Conservation (phyloP, 1,139 yeast species). For the Geotrichum cucujoidarum region DNA sequence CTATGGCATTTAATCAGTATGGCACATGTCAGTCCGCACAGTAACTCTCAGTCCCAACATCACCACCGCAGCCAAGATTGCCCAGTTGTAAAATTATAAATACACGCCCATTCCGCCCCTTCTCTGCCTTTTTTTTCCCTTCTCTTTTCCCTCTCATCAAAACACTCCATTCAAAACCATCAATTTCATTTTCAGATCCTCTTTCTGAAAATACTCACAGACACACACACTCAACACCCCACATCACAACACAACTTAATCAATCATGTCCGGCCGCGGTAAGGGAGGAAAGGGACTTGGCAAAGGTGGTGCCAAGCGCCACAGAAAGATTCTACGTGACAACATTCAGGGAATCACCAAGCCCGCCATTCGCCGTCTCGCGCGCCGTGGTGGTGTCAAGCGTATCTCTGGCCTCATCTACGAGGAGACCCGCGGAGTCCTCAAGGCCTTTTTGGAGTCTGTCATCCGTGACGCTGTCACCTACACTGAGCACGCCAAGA, state of each 20-base stretch:
- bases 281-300: conserved; percentile 99
- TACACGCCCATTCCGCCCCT: neutral
- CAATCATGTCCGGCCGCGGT: conserved; percentile 96
- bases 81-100: too few species aligned
- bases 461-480: conserved; percentile 99
- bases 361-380: conserved; percentile 99
- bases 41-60: too few species aligned
- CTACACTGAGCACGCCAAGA: conserved; percentile 99
- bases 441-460: conserved; percentile 92
- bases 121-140: neutral
- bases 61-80: too few species aligned
- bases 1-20: too few species aligned
- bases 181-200: neutral
- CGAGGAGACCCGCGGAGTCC: conserved; percentile 97
- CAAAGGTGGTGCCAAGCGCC: conserved; percentile 99
- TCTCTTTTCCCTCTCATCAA: conserved; percentile 3
- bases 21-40: too few species aligned
- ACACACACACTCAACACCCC: neutral
- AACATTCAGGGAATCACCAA: conserved; percentile 99
- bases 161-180: neutral
- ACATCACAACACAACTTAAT: conserved; percentile 21
- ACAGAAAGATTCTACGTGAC: conserved; percentile 98
- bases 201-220: too few species aligned
- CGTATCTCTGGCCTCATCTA: conserved; percentile 98
- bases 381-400: conserved; percentile 99